Conservation (phyloP, 2,329 filamentous ascomycete genomes). For the Byssochlamys sp. region DNA sequence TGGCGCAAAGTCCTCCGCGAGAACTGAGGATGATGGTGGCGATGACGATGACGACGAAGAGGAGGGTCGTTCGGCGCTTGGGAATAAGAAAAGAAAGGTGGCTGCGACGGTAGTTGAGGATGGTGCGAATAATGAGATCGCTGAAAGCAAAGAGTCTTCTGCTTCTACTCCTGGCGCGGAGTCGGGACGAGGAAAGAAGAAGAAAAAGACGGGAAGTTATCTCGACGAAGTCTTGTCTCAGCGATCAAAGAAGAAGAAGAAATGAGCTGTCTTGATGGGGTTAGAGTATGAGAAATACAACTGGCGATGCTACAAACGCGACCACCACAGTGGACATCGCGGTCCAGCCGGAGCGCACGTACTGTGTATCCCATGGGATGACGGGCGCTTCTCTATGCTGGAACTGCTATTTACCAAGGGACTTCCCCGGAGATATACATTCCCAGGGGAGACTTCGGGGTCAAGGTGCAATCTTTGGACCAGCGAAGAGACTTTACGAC, state of each 20-base stretch:
- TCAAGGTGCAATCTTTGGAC: no score
- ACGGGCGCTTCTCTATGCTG: neutral
- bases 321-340: neutral
- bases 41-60: constrained; percentile 31
- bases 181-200: constrained; percentile 4
- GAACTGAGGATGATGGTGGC: constrained; percentile 14
- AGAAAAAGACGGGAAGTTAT: constrained; percentile 35
- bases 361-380: neutral
- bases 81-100: constrained; percentile 16
- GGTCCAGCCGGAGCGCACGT: neutral
- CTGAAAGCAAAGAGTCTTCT: neutral
- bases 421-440: no score
- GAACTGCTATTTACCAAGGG: neutral
- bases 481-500: no score
- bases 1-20: neutral
- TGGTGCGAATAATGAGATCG: neutral
- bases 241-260: constrained; percentile 41
- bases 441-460: no score
- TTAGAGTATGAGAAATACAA: constrained; percentile 5
- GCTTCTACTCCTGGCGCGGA: neutral
- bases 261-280: constrained; percentile 17
- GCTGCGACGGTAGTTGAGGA: constrained; percentile 6
- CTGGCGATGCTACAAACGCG: neutral
- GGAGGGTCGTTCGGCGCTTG: constrained; percentile 32
- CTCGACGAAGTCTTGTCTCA: constrained; percentile 45